Evolutionary conservation across 768 basidiomycete species (phyloP), one percentile per base, ranked within the genome.

Genomic region (Boletus edulis): DNA sequence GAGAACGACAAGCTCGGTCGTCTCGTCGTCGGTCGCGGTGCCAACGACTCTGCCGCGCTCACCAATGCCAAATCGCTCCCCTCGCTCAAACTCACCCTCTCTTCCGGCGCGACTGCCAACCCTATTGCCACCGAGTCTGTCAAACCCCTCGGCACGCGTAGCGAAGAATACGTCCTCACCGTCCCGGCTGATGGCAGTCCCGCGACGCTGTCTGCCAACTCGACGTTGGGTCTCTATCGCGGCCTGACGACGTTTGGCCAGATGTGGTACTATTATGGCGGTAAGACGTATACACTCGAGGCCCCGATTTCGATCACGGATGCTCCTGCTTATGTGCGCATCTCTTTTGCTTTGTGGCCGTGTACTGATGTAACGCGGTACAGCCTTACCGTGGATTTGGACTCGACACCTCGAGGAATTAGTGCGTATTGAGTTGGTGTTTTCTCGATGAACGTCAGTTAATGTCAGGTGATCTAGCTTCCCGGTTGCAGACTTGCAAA

Each of bases 191-290:
- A 76, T 29, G 77, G 75, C 5, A 48, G 62, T 0, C 38, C 51
- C 0, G 81, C 76, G 2, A 69, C 58, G 0, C 59, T 85, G 13
- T 62, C 52, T 0, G 80, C 83, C 11, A 76, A 74, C 45, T 75
- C 77, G 24, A 74, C 79, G 0, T 61, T 84, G 15, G 83, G 84
- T 0, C 62, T 84, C 6, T 72, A 77, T 12, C 70, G 83, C 24
- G 84, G 84, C 0, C 57, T 85, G 47, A 77, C 80, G 4, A 84
- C 83, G 2, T 85, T 85, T 60, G 65, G 70, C 18, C 81, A 82
- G 62, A 58, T 85, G 15, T 82, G 80, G 73, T 85, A 80, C 56
- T 66, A 72, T 20, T 58, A 69, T 39, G 39, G 45, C 5, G 69
- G 56, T 0, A 52, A 54, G 48, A 72, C 65, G 22, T 82, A 82